A percentile compares a stretch with the other conserved stretches of the same genome.
Evolutionary conservation across 1,139 yeast genomes (phyloP).

Genomic region (Nakaseomyces sp.): DNA sequence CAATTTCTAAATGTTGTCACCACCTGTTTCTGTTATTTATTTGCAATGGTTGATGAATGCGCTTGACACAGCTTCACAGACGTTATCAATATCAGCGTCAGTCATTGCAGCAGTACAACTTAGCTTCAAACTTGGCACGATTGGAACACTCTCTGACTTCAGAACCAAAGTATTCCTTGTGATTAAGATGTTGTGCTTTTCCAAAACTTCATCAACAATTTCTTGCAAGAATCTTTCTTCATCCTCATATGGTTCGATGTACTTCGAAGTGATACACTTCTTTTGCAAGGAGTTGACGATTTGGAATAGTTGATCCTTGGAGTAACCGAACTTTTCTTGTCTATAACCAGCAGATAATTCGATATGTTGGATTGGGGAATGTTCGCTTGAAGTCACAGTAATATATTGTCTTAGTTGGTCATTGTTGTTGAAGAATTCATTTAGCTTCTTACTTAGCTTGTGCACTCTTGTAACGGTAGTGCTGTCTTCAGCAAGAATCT

Average conservation of each 20-base stretch:
- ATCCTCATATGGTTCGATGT: constrained; percentile 40
- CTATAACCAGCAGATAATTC: constrained; percentile 39
- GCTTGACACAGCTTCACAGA: constrained; percentile 10
- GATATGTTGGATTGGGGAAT: constrained; percentile 63
- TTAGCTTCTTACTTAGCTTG: constrained; percentile 33
- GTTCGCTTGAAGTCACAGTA: constrained; percentile 46
- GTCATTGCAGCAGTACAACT: constrained; percentile 49
- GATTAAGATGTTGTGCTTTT: constrained; percentile 48
- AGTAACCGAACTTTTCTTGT: constrained; percentile 21
- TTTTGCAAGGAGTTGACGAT: constrained; percentile 25
- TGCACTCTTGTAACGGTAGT: constrained; percentile 32
- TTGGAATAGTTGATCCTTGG: constrained; percentile 25
- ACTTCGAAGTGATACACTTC: constrained; percentile 28
- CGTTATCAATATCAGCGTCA: constrained; percentile 40
- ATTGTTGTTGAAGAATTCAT: constrained; percentile 33
- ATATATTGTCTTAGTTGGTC: constrained; percentile 34
- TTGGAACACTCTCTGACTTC: constrained; percentile 69
- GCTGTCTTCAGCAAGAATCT: constrained; percentile 36
- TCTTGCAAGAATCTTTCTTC: constrained; percentile 58
- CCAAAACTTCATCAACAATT: constrained; percentile 48
- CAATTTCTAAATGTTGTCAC: not conserved
- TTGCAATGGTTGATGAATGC: constrained; percentile 2
- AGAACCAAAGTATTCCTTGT: constrained; percentile 62
- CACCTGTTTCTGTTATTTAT: not conserved
- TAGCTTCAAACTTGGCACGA: constrained; percentile 63